Conservation (phyloP, 495 filamentous ascomycete species). For the Lichenothelia convexa region DNA sequence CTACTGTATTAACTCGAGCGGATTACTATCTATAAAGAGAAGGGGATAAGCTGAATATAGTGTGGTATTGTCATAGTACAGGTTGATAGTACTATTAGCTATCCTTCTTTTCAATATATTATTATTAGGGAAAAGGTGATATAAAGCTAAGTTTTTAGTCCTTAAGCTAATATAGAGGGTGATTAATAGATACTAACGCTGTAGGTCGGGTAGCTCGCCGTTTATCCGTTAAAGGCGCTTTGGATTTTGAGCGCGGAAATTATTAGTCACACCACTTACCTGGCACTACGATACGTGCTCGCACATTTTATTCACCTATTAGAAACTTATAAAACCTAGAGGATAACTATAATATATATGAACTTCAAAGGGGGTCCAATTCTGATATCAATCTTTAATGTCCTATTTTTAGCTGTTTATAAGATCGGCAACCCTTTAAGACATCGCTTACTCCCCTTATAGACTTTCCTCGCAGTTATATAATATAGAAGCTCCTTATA, state of each 20-base stretch:
- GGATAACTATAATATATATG: too few relatives aligned
- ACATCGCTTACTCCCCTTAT: too few relatives aligned
- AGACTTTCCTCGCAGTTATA: too few relatives aligned
- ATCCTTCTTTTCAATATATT: background rate
- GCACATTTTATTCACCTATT: too few relatives aligned
- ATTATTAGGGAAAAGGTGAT: conserved; percentile 1
- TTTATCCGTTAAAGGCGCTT: background rate
- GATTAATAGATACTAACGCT: background rate
- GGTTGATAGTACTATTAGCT: background rate
- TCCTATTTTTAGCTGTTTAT: too few relatives aligned
- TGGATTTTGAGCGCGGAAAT: background rate
- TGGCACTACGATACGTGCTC: conserved; percentile 1
- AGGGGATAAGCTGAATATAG: background rate
- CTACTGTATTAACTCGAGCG: too few relatives aligned
- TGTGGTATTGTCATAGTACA: background rate
- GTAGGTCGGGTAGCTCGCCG: background rate
- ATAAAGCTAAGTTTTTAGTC: background rate
- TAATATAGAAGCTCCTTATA: too few relatives aligned
- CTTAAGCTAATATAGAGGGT: background rate
- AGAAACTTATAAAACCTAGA: too few relatives aligned
- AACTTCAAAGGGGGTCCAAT: too few relatives aligned
- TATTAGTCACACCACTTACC: background rate
- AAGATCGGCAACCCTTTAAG: too few relatives aligned
- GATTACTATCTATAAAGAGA: too few relatives aligned
- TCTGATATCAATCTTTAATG: too few relatives aligned